phyloP scores from a whole-genome alignment of 78 protist genomes.

The Cavenderia fasciculata region DNA sequence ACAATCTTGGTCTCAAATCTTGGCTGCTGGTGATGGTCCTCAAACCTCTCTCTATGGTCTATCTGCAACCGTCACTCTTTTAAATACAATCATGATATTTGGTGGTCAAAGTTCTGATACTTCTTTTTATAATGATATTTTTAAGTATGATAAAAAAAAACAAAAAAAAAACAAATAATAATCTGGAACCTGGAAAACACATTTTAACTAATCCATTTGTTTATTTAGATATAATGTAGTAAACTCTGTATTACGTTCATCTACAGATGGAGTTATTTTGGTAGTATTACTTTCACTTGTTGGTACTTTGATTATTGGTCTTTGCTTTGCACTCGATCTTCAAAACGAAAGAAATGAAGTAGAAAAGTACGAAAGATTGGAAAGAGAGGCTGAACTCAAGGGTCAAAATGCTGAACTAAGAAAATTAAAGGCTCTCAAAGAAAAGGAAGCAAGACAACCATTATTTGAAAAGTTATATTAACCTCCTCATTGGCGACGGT shows the following conservation, averaged over 20 bases:
- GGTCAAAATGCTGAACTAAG: background rate
- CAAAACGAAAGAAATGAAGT: conserved; percentile 45
- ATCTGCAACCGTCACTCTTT: background rate
- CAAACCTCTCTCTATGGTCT: conserved; percentile 9
- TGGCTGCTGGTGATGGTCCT: conserved; percentile 21
- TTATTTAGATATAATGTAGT: conserved; percentile 9
- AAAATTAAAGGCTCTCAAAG: background rate
- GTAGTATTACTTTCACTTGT: conserved; percentile 43
- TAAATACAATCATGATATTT: conserved; percentile 64
- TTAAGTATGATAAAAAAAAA: conserved; percentile 2
- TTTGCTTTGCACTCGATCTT: conserved; percentile 59
- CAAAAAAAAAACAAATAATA: no score
- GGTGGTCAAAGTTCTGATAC: conserved; percentile 55
- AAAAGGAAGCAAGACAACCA: conserved; percentile 35
- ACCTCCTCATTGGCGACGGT: no score
- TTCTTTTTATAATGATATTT: background rate
- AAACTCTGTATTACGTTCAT: conserved; percentile 49
- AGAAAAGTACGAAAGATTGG: conserved; percentile 17
- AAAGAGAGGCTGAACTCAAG: conserved; percentile 30
- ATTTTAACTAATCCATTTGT: no score
- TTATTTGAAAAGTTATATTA: conserved; percentile 41
- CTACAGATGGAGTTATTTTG: conserved; percentile 33
- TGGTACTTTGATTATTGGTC: conserved; percentile 48
- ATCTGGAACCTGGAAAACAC: no score
- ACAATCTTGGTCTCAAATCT: conserved; percentile 1